Conservation (phyloP, 371 early-diverging fungal species). For the Mortierella sp. region DNA sequence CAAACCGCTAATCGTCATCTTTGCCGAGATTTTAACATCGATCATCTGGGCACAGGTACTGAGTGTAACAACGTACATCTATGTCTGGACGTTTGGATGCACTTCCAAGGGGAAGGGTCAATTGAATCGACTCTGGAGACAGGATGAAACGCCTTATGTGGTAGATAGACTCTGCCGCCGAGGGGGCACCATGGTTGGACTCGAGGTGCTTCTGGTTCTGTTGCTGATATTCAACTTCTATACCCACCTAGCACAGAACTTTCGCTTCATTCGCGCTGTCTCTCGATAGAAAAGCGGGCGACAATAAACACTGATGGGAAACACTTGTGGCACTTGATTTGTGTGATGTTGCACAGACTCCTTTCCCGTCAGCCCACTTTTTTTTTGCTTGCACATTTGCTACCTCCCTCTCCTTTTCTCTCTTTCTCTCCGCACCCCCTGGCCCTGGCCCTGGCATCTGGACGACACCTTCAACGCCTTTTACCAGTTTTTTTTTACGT, state of each 20-base stretch:
- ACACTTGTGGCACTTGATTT: too few relatives aligned
- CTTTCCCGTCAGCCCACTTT: conserved; percentile 1
- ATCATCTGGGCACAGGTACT: conserved; percentile 49
- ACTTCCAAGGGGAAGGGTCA: conserved; percentile 5
- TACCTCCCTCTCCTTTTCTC: background rate
- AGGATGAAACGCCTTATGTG: background rate
- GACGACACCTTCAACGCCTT: too few relatives aligned
- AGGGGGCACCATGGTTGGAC: conserved; percentile 44
- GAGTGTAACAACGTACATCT: conserved; percentile 37
- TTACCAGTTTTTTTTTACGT: background rate
- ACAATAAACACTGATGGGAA: conserved; percentile 4
- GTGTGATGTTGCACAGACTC: background rate
- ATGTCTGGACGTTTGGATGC: conserved; percentile 44
- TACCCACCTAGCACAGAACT: conserved; percentile 48
- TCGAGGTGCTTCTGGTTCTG: conserved; percentile 36
- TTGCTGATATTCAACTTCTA: conserved; percentile 49
- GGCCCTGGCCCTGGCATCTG: too few relatives aligned
- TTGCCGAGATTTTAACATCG: conserved; percentile 42
- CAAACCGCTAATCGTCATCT: conserved; percentile 41
- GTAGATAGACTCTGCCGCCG: conserved; percentile 31
- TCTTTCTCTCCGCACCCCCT: too few relatives aligned
- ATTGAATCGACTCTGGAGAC: conserved; percentile 21
- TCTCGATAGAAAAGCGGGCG: conserved; percentile 3
- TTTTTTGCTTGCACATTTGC: conserved; percentile 1
- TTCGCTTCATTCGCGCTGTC: conserved; percentile 38